These are phyloP conservation scores for Colletotrichum tamarilloi DNA, from an alignment of 2,329 filamentous ascomycete genomes.

Conservation along the genomic window DNA sequence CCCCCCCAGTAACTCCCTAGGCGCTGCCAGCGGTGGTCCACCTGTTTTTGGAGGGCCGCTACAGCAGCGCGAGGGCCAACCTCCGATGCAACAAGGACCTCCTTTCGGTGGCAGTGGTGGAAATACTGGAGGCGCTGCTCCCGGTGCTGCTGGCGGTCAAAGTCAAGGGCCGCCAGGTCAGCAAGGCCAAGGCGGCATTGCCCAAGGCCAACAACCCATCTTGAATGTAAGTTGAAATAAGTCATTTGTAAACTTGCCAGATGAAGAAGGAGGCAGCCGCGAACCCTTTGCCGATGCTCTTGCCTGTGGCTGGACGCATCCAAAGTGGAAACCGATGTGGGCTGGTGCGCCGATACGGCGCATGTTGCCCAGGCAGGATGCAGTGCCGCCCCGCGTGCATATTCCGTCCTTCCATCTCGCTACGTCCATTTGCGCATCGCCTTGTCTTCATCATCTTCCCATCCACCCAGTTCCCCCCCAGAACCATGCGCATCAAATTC, in stretches of 20 bases:
- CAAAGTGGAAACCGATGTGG: conserved; percentile 35
- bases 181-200: conserved; percentile 31
- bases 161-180: conserved; percentile 73
- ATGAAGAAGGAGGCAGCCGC: not conserved
- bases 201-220: conserved; percentile 71
- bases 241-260: conserved; percentile 5
- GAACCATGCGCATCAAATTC: not conserved
- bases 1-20: conserved; percentile 64
- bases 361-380: conserved; percentile 28
- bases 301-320: conserved; percentile 28
- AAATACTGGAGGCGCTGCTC: conserved; percentile 47
- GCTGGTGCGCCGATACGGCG: conserved; percentile 33
- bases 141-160: conserved; percentile 62
- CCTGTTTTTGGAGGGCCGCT: conserved; percentile 78
- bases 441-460: conserved; percentile 16
- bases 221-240: conserved; percentile 68
- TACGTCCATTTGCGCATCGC: not conserved
- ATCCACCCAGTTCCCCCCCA: not conserved
- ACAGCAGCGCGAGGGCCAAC: conserved; percentile 66
- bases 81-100: conserved; percentile 70
- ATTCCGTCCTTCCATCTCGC: conserved; percentile 1
- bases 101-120: conserved; percentile 45
- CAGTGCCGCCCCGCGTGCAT: conserved; percentile 25
- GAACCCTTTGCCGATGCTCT: not conserved
- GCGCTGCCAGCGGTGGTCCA: conserved; percentile 68